phyloP scores from a whole-genome alignment of 208 protist genomes.

The Leishmania tropica region DNA sequence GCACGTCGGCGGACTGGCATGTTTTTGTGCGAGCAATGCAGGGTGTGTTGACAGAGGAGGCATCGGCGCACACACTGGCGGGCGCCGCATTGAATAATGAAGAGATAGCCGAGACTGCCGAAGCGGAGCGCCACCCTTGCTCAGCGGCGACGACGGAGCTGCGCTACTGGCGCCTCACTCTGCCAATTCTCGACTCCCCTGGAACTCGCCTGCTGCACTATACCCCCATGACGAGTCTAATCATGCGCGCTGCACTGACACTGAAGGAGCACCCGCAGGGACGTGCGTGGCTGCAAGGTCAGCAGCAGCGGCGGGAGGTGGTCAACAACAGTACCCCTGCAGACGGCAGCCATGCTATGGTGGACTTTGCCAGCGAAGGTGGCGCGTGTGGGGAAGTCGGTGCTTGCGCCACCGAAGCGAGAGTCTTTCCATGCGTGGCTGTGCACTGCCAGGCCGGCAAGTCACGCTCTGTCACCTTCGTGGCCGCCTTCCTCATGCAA shows the following conservation, averaged over 20 bases:
- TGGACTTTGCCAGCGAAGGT: not conserved
- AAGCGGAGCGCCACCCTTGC: not conserved
- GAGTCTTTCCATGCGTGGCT: constrained; percentile 40
- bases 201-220: constrained; percentile 10
- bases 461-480: constrained; percentile 66
- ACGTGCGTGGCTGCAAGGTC: not conserved
- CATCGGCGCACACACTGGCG: not conserved
- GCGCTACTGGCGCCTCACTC: constrained; percentile 37
- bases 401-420: not conserved
- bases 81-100: not conserved
- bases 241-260: constrained; percentile 31
- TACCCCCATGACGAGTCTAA: constrained; percentile 29
- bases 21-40: constrained; percentile 11
- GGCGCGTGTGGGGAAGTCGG: not conserved
- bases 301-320: not conserved
- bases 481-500: constrained; percentile 63
- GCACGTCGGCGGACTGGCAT: constrained; percentile 5
- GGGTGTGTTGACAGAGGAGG: constrained; percentile 18
- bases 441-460: constrained; percentile 77
- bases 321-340: not conserved
- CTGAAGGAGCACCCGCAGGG: not conserved
- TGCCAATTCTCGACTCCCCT: constrained; percentile 39
- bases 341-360: not conserved
- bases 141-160: not conserved
- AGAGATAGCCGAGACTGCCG: not conserved